phyloP scores from a whole-genome alignment of 139 green algal genomes.

The Tetraselmis striata region DNA sequence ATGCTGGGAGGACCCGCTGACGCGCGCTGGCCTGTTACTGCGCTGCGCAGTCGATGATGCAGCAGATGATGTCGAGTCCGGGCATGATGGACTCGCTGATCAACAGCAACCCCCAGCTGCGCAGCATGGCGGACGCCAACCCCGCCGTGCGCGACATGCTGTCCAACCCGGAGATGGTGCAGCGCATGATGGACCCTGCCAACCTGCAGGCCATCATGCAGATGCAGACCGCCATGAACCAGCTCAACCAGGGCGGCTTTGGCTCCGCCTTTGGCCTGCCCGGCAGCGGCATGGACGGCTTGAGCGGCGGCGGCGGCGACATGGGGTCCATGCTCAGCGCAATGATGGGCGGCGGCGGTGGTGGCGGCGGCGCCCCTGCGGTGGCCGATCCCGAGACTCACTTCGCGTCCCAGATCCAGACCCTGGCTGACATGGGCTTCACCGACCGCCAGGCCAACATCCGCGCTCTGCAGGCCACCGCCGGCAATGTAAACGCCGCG shows the following conservation, averaged over 20 bases:
- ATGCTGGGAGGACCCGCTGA: too few relatives aligned
- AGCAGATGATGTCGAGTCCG: constrained; percentile 56
- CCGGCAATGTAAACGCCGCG: constrained; percentile 83
- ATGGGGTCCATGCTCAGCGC: constrained; percentile 18
- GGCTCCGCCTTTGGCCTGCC: neutral
- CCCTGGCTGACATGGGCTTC: constrained; percentile 93
- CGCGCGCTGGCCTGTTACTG: too few relatives aligned
- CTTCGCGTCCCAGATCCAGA: constrained; percentile 79
- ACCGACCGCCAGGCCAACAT: constrained; percentile 59
- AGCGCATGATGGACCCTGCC: constrained; percentile 62
- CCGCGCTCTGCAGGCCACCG: constrained; percentile 54
- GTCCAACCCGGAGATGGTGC: constrained; percentile 70
- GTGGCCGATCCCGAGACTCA: constrained; percentile 57
- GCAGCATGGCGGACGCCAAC: constrained; percentile 34
- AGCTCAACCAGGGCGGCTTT: constrained; percentile 6
- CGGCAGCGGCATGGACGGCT: neutral
- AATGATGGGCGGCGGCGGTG: constrained; percentile 9
- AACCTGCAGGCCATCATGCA: constrained; percentile 64
- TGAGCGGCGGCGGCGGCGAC: neutral
- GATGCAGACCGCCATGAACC: constrained; percentile 27
- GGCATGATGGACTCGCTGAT: constrained; percentile 56
- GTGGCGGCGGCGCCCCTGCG: constrained; percentile 8
- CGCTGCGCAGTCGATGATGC: constrained; percentile 20
- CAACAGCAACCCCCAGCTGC: constrained; percentile 42
- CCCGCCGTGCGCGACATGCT: constrained; percentile 37